These are phyloP conservation scores for Oryza australiensis DNA, from an alignment of 176 grass and related monocot species.

Conservation along the genomic window DNA sequence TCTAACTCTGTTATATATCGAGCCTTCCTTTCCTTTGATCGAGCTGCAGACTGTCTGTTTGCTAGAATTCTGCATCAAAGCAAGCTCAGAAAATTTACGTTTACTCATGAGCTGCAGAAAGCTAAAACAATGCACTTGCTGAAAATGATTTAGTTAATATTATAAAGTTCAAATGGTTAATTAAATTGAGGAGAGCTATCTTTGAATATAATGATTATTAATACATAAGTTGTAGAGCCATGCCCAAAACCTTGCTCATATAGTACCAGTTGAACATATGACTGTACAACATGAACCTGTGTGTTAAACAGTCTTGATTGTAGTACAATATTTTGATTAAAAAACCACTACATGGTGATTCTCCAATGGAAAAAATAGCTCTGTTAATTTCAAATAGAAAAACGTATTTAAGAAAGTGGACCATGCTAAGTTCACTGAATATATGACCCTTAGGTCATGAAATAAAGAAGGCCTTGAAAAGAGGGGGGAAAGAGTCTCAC, in stretches of 20 bases:
- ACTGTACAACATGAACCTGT: background rate
- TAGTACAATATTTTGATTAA: background rate
- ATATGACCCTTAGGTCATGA: slow-evolving; percentile 5
- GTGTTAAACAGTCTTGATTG: background rate
- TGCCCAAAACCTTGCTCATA: background rate
- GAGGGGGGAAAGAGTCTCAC: background rate
- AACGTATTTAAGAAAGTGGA: background rate
- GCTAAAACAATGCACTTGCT: background rate
- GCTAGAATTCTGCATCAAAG: slow-evolving; percentile 73
- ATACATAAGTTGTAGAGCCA: background rate
- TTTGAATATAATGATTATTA: background rate
- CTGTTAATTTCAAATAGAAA: background rate
- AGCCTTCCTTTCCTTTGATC: slow-evolving; percentile 91
- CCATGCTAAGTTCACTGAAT: background rate
- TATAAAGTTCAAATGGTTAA: background rate
- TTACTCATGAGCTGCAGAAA: background rate
- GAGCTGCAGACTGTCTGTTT: slow-evolving; percentile 89
- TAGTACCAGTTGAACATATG: background rate
- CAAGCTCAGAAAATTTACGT: slow-evolving; percentile 25
- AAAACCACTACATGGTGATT: background rate
- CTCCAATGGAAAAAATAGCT: background rate
- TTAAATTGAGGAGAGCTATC: background rate
- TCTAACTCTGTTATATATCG: slow-evolving; percentile 92
- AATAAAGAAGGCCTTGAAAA: background rate
- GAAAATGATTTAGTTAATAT: background rate